Evolutionary conservation across 108 stramenopile genomes (phyloP), one percentile per base, ranked within the genome.

Genomic region (Pinguiococcus pyrenoidosus): DNA sequence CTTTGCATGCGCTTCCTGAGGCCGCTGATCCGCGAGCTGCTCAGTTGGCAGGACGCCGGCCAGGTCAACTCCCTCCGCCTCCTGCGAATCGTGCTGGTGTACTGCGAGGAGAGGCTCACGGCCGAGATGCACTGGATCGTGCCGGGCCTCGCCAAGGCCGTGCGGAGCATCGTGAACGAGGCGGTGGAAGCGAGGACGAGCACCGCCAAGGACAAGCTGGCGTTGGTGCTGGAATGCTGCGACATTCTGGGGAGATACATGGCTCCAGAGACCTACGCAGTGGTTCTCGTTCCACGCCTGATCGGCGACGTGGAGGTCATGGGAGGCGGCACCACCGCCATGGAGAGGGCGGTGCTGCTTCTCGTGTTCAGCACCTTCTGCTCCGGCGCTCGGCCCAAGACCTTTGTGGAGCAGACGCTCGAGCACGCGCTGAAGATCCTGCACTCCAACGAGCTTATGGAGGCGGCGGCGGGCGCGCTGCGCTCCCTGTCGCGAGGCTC

Each of bases 11-110:
- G 83, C 13, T 78, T 81, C 46, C 72, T 79, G 56, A 43, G 44
- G 36, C 76, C 81, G 25, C 42, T 81, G n/a, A 38, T 85, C 32
- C 34, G 24, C 21, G 83, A 85, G 66, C 54, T 85, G 28, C 62
- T 54, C n/a, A 73, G 48, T 57, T 79, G 74, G 78, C 52, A 27
- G 12, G 51, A 36, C 4, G 26, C 63, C 21, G 71, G 66, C 3
- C 56, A 72, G 16, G 37, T 40, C 10, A 48, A 59, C 42, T 65
- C 67, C 2, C 68, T 54, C 2, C 49, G 64, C 29, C 49, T 75
- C 9, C 43, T 79, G 29, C 21, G 44, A 17, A 48, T 71, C 26
- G 25, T 79, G 17, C 9, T 55, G 27, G 61, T 75, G 7, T 76
- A 68, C 35, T 71, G 69, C 48, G 78, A 79, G 42, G 73, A 79